A percentile compares a stretch with the other conserved stretches of the same genome.
phyloP scores from a whole-genome alignment of 805 yeast species.

The Wickerhamiella brachini region DNA sequence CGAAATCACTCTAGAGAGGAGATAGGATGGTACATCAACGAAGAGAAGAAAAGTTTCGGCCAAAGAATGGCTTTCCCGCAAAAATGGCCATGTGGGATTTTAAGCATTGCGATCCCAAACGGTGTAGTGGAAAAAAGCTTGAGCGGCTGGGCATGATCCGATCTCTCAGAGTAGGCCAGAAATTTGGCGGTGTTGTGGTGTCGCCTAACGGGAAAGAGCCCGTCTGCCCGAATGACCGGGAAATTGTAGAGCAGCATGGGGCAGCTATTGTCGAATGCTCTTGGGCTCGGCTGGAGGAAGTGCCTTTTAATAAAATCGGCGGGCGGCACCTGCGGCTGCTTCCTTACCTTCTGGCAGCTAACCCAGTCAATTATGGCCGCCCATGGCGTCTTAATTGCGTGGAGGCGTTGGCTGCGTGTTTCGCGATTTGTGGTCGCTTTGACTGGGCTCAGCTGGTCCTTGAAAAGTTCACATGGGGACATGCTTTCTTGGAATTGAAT shows the following conservation, averaged over 20 bases:
- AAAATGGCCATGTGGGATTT: constrained; percentile 97
- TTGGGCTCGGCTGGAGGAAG: constrained; percentile 95
- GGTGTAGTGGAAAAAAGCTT: constrained; percentile 90
- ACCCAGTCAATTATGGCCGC: constrained; percentile 90
- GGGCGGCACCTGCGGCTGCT: constrained; percentile 75
- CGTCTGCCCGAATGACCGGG: constrained; percentile 77
- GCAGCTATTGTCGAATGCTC: constrained; percentile 98
- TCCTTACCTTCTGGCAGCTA: constrained; percentile 91
- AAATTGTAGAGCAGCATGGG: constrained; percentile 63
- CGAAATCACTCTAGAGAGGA: too few relatives aligned
- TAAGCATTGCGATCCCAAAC: constrained; percentile 95
- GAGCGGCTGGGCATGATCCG: constrained; percentile 78
- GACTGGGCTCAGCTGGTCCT: constrained; percentile 80
- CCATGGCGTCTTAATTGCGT: constrained; percentile 96
- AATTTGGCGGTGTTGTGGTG: constrained; percentile 79
- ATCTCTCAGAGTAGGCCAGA: constrained; percentile 77
- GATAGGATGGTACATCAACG: not conserved
- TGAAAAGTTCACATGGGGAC: constrained; percentile 84
- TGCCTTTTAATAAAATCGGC: constrained; percentile 88
- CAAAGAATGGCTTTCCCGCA: constrained; percentile 44
- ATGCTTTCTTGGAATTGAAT: constrained; percentile 71
- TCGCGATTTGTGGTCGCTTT: constrained; percentile 79
- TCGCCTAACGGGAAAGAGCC: constrained; percentile 85
- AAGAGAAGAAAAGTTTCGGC: constrained; percentile 13
- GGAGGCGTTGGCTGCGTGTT: constrained; percentile 94